A percentile compares a stretch with the other conserved stretches of the same genome.
Conservation (phyloP, 2,329 filamentous ascomycete species). For the Phaeosphaeriaceae sp. region DNA sequence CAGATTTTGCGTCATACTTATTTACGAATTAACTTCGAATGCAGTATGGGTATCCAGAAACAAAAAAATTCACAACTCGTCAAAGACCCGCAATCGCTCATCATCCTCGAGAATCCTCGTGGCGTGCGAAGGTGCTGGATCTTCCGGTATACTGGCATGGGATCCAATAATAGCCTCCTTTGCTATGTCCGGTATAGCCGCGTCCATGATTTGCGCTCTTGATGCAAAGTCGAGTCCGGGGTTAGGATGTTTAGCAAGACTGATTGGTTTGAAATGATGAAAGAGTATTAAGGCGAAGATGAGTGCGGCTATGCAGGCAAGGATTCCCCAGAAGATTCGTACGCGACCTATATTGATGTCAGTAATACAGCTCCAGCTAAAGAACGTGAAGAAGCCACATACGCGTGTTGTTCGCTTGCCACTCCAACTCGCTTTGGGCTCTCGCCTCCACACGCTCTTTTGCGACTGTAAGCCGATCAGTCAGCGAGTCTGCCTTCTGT, state of each 20-base stretch:
- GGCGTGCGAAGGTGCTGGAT: too few relatives aligned
- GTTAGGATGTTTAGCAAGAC: conserved; percentile 11
- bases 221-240: conserved; percentile 21
- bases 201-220: conserved; percentile 31
- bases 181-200: conserved; percentile 40
- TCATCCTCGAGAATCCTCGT: not conserved
- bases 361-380: not conserved
- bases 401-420: conserved; percentile 67
- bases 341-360: conserved; percentile 54
- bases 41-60: not conserved
- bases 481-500: conserved; percentile 64
- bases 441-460: conserved; percentile 69
- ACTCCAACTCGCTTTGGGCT: conserved; percentile 70
- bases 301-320: conserved; percentile 53
- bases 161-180: conserved; percentile 40
- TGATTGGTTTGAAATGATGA: conserved; percentile 35
- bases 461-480: conserved; percentile 68
- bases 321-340: conserved; percentile 67
- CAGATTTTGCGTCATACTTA: not conserved
- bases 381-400: conserved; percentile 9
- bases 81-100: conserved; percentile 2
- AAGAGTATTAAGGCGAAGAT: conserved; percentile 56
- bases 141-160: not conserved
- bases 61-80: not conserved
- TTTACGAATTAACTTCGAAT: not conserved